Evolutionary conservation across 352 stramenopile genomes (phyloP), one percentile per base, ranked within the genome.

Genomic region (Peronospora farinosa): DNA sequence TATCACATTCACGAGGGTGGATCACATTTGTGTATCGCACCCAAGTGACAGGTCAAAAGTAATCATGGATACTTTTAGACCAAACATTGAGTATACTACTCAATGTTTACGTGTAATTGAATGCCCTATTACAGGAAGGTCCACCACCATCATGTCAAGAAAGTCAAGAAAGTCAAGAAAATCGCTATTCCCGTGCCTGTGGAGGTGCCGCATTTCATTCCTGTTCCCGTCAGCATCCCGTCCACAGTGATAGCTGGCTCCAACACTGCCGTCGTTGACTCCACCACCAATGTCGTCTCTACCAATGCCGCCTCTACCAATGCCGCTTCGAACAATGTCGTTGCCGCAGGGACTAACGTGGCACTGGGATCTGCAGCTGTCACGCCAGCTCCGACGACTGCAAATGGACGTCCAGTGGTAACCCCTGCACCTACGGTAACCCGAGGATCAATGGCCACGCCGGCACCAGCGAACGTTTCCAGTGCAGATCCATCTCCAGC

Each of bases 121-220:
- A n/a, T n/a, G n/a, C n/a, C n/a, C n/a, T n/a, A n/a, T n/a, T n/a
- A n/a, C 21, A 40, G 40, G 16, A 47, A 68, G 10, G 25, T 51
- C 40, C 44, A 54, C 11, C 48, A 54, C 25, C 42, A 53, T 17
- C 40, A 57, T 40, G 25, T 45, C 33, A 67, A 67, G 39, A 63
- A 64, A 57, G 54, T 67, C 42, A 68, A 69, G 39, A 63, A 64
- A 57, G 54, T 67, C 42, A 68, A 69, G 55, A 69, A 68, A 35
- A 57, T 65, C 46, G 60, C 54, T 17, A 54, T 69, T 28, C 60
- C 60, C 1, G 55, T 69, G 12, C 60, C 60, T 9, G 56, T 65
- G 5, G 33, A 65, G 27, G 50, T 69, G 33, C 60, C 55, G 12
- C 60, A 69, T 17, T 49, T 40, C 46, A 62, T 65, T 25, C 56